Percentiles rank a stretch among this genome's conserved stretches.
Conservation (phyloP, 371 early-diverging fungal genomes). For the Dichotomocladium elegans region DNA sequence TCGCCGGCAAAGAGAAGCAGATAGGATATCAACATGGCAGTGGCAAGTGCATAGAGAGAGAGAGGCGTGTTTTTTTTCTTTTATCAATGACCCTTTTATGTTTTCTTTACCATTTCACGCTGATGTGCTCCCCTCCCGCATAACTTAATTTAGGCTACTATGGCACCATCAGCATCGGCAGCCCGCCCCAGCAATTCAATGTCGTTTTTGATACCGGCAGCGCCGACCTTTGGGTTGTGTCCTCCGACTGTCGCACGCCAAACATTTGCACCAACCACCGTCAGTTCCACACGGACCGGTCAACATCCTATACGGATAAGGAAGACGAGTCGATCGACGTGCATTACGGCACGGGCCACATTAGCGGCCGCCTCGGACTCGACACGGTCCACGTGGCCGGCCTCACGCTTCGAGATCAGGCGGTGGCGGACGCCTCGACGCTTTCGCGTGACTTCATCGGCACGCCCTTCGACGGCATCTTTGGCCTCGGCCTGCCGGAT, state of each 20-base stretch:
- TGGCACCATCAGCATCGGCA: slow-evolving; percentile 60
- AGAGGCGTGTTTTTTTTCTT: no score
- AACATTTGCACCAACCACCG: slow-evolving; percentile 38
- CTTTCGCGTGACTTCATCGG: slow-evolving; percentile 55
- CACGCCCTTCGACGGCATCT: slow-evolving; percentile 63
- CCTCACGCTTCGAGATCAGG: slow-evolving; percentile 35
- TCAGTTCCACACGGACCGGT: slow-evolving; percentile 12
- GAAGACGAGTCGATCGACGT: slow-evolving; percentile 35
- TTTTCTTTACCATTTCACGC: no score
- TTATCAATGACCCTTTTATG: background rate
- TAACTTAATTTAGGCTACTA: slow-evolving; percentile 44
- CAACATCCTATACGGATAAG: slow-evolving; percentile 5
- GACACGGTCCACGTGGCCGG: slow-evolving; percentile 55
- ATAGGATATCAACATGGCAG: slow-evolving; percentile 33
- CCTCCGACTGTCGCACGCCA: slow-evolving; percentile 77
- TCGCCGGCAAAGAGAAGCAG: slow-evolving; percentile 31
- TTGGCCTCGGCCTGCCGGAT: slow-evolving; percentile 63
- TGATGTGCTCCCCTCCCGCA: background rate
- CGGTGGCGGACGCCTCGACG: slow-evolving; percentile 52
- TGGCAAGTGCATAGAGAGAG: no score
- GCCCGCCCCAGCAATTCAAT: slow-evolving; percentile 63
- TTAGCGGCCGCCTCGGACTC: slow-evolving; percentile 40
- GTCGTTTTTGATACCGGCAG: slow-evolving; percentile 80
- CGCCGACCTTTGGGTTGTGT: slow-evolving; percentile 86
- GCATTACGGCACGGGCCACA: slow-evolving; percentile 64